Percentiles rank a stretch among this genome's conserved stretches.
Conservation (phyloP, 768 basidiomycete genomes). For the Hortiboletus flavorubellus region DNA sequence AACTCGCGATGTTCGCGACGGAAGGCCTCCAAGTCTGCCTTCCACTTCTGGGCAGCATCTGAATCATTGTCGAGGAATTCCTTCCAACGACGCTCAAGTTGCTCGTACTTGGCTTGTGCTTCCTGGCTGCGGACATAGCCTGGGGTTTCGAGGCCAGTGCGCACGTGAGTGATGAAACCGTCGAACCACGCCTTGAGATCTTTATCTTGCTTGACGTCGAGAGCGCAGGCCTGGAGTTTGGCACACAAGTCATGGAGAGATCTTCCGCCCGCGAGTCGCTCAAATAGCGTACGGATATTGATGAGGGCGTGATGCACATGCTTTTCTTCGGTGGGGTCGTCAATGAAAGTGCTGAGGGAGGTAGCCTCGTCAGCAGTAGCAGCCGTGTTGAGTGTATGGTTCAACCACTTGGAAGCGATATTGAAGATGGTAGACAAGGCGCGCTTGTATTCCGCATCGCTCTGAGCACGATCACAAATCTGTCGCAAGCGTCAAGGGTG, state of each 20-base stretch:
- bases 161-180: constrained; percentile 47
- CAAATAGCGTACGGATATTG: constrained; percentile 38
- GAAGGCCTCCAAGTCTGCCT: constrained; percentile 42
- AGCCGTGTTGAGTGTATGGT: constrained; percentile 47
- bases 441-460: constrained; percentile 55
- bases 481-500: constrained; percentile 17
- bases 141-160: constrained; percentile 44
- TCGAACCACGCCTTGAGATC: constrained; percentile 54
- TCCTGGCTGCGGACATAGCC: constrained; percentile 55
- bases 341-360: constrained; percentile 53
- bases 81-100: constrained; percentile 50
- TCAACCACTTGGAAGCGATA: constrained; percentile 55
- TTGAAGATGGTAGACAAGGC: constrained; percentile 57
- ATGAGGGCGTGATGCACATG: constrained; percentile 53
- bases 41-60: constrained; percentile 48
- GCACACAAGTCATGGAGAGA: constrained; percentile 49
- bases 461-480: constrained; percentile 65
- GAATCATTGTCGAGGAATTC: constrained; percentile 44
- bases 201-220: constrained; percentile 50
- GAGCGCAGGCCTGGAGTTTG: constrained; percentile 40
- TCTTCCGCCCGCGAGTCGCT: constrained; percentile 49
- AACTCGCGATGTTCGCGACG: constrained; percentile 44
- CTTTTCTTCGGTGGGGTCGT: constrained; percentile 62
- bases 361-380: constrained; percentile 40
- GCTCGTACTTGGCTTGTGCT: constrained; percentile 35